Evolutionary conservation across 805 yeast species (phyloP), one percentile per base, ranked within the genome.

Genomic region (Pichia californica): DNA sequence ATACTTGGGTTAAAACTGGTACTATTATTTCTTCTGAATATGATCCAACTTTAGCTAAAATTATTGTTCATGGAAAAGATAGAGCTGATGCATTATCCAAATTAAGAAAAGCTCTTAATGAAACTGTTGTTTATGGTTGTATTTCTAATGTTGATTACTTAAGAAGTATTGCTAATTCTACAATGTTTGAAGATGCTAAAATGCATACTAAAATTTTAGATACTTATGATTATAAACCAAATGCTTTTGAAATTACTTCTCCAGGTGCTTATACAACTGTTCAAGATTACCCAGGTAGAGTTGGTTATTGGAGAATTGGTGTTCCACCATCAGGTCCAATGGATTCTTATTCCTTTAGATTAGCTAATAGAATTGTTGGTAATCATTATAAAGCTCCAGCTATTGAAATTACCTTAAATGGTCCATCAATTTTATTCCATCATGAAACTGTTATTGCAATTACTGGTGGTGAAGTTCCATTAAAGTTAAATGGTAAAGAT

Each of bases 321-420:
- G 98, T 91, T 44, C 99, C 99, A 21, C 98, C 98, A 7, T 87
- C 96, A 32, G 99, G 99, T 36, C 96, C 98, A 47, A 93, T 91
- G 98, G 99, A 91, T 66, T 77, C 81, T 48, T 89, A 81, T 56
- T 81, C 97, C 5, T 89, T 89, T 70, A 74, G 96, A 56, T 62
- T 87, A 49, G 96, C 96, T 18, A 91, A 91, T 69, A 71, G 84
- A 59, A 79, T 87, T 56, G 98, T 91, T 36, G 98, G 97, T 47
- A 93, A 91, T 64, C 76, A 81, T 52, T 66, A 71, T 50, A 68
- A 73, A 36, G 83, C 96, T 10, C 96, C 98, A 6, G 96, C 94
- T 29, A 73, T 91, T 58, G 99, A 91, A 66, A 71, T 86, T 45
- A 93, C 98, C 2, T 69, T 91, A 55, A 76, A 68, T 40, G 99